Base-by-base conservation (phyloP, 2,329 filamentous ascomycete genomes). In the Alternaria tenuissima region DNA sequence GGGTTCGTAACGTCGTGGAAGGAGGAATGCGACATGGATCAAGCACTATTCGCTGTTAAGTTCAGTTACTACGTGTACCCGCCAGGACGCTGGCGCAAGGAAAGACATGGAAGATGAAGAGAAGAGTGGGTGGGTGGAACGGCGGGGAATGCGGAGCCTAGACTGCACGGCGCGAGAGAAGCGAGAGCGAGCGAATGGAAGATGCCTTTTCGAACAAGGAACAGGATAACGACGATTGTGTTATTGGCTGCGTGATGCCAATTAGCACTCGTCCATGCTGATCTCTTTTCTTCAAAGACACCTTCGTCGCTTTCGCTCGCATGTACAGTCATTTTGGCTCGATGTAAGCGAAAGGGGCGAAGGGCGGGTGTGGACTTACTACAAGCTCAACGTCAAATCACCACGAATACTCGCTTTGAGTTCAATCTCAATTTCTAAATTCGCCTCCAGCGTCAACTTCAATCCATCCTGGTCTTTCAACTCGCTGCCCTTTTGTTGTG, bases 351-450 rank as follows among this genome's bases (percentile, higher is more conserved):
- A 55, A 52, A 59, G 52, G 36, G 43, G 44, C 28, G 41, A 48
- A 53, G 61, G 61, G 48, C 36, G 32, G 41, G 44, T 53, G 43
- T 41, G 3, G n/a, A 89, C 87, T 83, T 85, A 92, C 90, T 91
- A 87, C 73, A 95, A 84, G 65, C 89, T 90, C 66, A 95, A 79
- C 34, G 91, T 93, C 65, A 96, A 80, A 81, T 96, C 93, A 73
- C 93, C 93, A 71, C 93, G 89, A 66, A 95, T 93, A 78, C 90
- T 89, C 20, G 92, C 92, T 84, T 95, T 95, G 62, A 95, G 85
- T 71, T 93, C 90, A 63, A 95, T 91, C 78, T 95, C 92, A 51
- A 95, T 85, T 67, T 95, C 92, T 58, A 95, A 82, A 78, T 94
- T 93, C 56, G 93, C 81, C 74, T 94, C 92, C 22, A 95, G 81